Evolutionary conservation across 345 rosid genomes (phyloP).

Genomic region (Eucalyptus regnans): DNA sequence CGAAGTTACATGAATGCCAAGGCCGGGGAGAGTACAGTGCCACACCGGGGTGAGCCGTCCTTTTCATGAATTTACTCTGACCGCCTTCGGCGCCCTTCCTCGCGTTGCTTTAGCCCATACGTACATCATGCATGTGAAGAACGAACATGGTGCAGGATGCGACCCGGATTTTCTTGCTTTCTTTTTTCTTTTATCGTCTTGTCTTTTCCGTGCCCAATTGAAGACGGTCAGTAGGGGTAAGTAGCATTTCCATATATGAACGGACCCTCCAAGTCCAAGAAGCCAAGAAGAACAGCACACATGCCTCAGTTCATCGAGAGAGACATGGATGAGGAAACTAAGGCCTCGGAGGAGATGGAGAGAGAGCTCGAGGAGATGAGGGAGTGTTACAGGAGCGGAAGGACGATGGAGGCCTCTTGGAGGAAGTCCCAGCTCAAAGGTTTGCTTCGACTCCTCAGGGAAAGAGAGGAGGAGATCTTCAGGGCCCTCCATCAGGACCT

Average conservation of each 20-base stretch:
- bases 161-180: background rate
- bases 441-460: conserved; percentile 23
- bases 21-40: background rate
- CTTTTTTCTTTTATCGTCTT: no score
- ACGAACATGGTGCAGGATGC: background rate
- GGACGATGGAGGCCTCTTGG: conserved; percentile 35
- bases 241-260: no score
- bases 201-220: background rate
- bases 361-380: conserved; percentile 16
- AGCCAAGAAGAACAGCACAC: background rate
- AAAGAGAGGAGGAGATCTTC: conserved; percentile 23
- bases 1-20: background rate
- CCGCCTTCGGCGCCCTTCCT: background rate
- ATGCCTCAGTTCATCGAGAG: background rate
- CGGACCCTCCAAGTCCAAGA: background rate
- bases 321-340: background rate
- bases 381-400: conserved; percentile 25
- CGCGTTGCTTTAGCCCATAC: background rate
- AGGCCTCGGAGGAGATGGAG: conserved; percentile 3
- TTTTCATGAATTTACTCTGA: no score
- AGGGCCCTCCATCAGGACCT: conserved; percentile 31
- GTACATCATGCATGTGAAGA: background rate
- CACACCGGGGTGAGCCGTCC: background rate
- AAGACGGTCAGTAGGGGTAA: background rate
- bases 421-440: conserved; percentile 45